Base-by-base conservation (phyloP, 2,329 filamentous ascomycete genomes). In the Colletotrichum navitas region DNA sequence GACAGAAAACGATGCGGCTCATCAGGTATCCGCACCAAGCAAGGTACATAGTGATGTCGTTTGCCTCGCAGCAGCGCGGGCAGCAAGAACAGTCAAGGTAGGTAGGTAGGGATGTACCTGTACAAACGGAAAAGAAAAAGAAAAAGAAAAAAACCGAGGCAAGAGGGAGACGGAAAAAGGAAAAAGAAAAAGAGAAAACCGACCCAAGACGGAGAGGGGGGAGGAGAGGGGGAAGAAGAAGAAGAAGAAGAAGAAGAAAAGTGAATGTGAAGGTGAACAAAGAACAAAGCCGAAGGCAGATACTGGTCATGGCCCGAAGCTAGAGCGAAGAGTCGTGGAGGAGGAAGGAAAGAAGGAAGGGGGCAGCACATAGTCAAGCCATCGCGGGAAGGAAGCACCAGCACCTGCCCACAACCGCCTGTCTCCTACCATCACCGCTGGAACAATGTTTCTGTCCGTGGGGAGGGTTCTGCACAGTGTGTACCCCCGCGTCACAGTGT, bases 211-310 rank as follows among this genome's bases (percentile, higher is more conserved):
- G 6, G 14, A 41, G n/a, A n/a, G n/a, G n/a, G n/a, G n/a, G n/a
- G n/a, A n/a, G n/a, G n/a, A 32, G 14, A 10, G 14, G 16, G 39
- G 16, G 39, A 29, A 18, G 2, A 14, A 11, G 18, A 45, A 18
- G 7, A 11, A 10, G n/a, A 11, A 36, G 11, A n/a, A 18, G 8
- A 32, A 34, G 51, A 7, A 16, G n/a, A n/a, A n/a, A n/a, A n/a
- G n/a, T n/a, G n/a, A n/a, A n/a, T n/a, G n/a, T n/a, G n/a, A 8
- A 5, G 18, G 26, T 21, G 26, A 54, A 54, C 29, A 55, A 32
- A 32, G 47, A 54, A 24, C 18, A 26, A 18, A 29, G 60, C 32
- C 39, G 45, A 47, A 36, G n/a, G 47, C 61, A 63, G 49, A 24
- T 6, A 24, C 24, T 34, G 49, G 49, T 36, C 47, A 54, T 54